Conservation (phyloP, 23 red algal species). For the Gracilaria domingensis region DNA sequence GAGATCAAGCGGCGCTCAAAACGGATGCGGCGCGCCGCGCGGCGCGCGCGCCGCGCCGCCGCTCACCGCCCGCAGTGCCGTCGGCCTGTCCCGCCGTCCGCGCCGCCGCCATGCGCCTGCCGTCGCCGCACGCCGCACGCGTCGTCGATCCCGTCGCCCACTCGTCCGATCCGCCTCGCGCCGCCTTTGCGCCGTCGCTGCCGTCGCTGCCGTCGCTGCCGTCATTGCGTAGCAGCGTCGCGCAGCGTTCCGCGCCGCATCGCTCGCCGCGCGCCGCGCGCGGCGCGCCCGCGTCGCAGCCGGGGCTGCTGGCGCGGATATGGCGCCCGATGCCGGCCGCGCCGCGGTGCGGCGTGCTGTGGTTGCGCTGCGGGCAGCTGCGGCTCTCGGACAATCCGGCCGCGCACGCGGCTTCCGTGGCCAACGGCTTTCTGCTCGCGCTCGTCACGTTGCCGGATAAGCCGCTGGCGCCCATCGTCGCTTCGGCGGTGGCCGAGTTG, state of each 20-base stretch:
- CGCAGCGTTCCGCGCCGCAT: background rate
- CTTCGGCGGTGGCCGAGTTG: conserved; percentile 53
- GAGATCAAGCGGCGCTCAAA: no score
- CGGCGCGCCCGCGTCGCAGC: background rate
- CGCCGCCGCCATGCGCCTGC: background rate
- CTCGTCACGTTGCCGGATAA: conserved; percentile 40
- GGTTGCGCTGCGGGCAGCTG: conserved; percentile 54
- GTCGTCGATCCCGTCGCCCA: background rate
- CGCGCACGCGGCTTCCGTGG: conserved; percentile 4
- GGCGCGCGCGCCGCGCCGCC: no score
- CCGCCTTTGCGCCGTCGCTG: background rate
- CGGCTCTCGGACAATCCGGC: conserved; percentile 58
- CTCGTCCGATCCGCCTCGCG: background rate
- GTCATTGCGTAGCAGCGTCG: background rate
- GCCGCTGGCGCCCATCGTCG: background rate
- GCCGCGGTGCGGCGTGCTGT: conserved; percentile 37
- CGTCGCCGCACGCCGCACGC: background rate
- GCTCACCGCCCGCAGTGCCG: no score
- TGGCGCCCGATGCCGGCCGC: background rate
- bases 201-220: background rate
- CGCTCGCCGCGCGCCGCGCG: no score
- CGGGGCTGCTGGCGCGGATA: background rate
- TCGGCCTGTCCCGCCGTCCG: background rate
- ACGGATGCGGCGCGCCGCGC: no score
- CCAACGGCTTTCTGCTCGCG: conserved; percentile 38